Conservation (phyloP, 768 basidiomycete species). For the Chalciporus chontae region DNA sequence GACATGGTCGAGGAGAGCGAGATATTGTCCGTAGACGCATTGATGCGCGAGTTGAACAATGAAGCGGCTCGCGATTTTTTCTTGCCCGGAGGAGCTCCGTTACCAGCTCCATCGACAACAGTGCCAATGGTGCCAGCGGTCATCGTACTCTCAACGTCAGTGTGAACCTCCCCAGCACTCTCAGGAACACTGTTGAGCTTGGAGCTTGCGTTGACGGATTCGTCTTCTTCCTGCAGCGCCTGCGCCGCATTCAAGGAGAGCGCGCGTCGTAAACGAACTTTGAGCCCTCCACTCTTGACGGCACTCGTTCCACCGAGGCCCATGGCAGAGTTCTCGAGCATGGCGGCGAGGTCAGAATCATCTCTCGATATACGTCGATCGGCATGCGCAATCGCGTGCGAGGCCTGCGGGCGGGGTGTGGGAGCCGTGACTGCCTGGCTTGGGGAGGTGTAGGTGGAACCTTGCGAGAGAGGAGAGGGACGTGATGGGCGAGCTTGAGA, state of each 20-base stretch:
- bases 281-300: constrained; percentile 67
- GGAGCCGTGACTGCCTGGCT: constrained; percentile 12
- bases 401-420: constrained; percentile 22
- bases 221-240: constrained; percentile 49
- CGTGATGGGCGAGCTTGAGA: constrained; percentile 28
- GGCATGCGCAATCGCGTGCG: constrained; percentile 47
- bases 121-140: constrained; percentile 37
- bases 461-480: constrained; percentile 34
- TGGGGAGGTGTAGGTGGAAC: constrained; percentile 22
- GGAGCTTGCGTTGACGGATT: constrained; percentile 8
- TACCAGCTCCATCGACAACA: not conserved
- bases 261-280: constrained; percentile 71
- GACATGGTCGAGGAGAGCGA: constrained; percentile 93
- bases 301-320: constrained; percentile 32
- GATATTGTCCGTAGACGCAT: constrained; percentile 91
- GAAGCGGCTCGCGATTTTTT: constrained; percentile 70
- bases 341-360: constrained; percentile 64
- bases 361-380: constrained; percentile 78
- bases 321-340: constrained; percentile 41
- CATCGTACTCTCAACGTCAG: constrained; percentile 31
- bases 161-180: constrained; percentile 18
- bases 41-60: constrained; percentile 85
- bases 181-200: constrained; percentile 32
- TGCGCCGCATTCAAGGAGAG: constrained; percentile 60
- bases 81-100: constrained; percentile 42